Conservation (phyloP, 257 asterid species). For the Marsdenia floribunda region DNA sequence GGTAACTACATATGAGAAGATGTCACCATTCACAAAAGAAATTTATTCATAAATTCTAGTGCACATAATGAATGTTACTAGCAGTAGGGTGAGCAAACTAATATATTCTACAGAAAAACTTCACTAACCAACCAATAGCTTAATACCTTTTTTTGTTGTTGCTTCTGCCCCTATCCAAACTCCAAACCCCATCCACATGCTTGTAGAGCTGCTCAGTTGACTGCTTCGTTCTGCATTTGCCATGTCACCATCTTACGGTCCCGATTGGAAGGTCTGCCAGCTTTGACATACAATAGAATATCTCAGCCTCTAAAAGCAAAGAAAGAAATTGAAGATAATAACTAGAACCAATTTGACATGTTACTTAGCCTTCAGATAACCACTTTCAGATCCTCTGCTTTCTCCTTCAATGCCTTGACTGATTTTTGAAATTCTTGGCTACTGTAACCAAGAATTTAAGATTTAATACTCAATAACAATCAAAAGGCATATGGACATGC, state of each 20-base stretch:
- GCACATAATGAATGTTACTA: neutral
- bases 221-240: constrained; percentile 99
- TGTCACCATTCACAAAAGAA: neutral
- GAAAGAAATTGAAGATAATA: constrained; percentile 18
- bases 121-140: neutral
- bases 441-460: constrained; percentile 37
- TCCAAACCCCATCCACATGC: constrained; percentile 89
- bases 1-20: neutral
- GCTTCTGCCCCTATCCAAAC: constrained; percentile 93
- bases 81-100: neutral
- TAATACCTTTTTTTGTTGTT: constrained; percentile 79
- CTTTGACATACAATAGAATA: too few relatives aligned
- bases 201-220: constrained; percentile 90
- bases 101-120: neutral
- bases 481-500: neutral
- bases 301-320: constrained; percentile 62
- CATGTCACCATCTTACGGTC: constrained; percentile 93
- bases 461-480: neutral
- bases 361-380: constrained; percentile 77
- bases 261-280: constrained; percentile 82
- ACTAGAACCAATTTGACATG: constrained; percentile 13
- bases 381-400: constrained; percentile 64
- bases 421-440: constrained; percentile 64
- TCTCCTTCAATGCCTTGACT: constrained; percentile 73
- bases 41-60: neutral